phyloP scores from a whole-genome alignment of 2,329 filamentous ascomycete species.

The Pyrenochaeta sp. region DNA sequence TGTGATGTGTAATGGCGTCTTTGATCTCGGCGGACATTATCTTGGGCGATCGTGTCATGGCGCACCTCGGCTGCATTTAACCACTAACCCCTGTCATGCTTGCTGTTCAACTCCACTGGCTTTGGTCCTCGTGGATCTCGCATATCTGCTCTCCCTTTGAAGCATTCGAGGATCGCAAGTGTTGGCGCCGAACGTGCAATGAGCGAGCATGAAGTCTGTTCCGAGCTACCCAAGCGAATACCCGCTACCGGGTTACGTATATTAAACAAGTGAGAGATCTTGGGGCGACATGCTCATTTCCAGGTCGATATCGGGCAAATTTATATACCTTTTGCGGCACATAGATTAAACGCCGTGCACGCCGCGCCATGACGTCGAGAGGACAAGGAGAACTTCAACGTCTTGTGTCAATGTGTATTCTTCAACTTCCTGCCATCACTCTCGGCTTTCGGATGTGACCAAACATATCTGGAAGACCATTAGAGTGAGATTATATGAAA shows the following conservation, averaged over 20 bases:
- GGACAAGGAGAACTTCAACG: no score
- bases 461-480: no score
- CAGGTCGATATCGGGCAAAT: conserved; percentile 16
- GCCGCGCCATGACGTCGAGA: neutral
- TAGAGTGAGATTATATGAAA: no score
- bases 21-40: conserved; percentile 2
- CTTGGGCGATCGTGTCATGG: no score
- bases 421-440: no score
- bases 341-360: conserved; percentile 18
- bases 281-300: conserved; percentile 12
- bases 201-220: no score
- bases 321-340: conserved; percentile 23
- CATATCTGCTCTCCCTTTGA: conserved; percentile 3
- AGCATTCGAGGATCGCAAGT: neutral
- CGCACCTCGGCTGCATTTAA: neutral
- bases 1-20: neutral
- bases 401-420: no score
- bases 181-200: neutral
- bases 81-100: conserved; percentile 1
- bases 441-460: no score
- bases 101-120: neutral
- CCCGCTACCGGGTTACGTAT: conserved; percentile 21
- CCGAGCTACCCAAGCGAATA: conserved; percentile 15
- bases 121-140: neutral
- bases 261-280: conserved; percentile 10